Percentiles rank a stretch among this genome's conserved stretches.
Conservation (phyloP, 768 basidiomycete genomes). For the Tulasnella sp. region DNA sequence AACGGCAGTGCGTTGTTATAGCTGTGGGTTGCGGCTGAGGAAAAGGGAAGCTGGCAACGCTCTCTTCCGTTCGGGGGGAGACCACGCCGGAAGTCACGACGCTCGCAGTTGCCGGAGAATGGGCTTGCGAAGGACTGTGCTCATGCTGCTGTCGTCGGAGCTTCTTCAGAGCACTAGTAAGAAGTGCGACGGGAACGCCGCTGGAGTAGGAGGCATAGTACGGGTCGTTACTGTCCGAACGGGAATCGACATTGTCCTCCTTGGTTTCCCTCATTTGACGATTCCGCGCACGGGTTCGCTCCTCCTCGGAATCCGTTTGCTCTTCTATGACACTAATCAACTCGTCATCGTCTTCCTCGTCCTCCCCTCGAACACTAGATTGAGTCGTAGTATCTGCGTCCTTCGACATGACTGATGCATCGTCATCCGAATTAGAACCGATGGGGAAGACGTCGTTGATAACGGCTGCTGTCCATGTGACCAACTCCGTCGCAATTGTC, state of each 20-base stretch:
- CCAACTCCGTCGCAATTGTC: slow-evolving; percentile 3
- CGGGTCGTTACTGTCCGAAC: slow-evolving; percentile 2
- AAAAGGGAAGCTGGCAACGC: neutral
- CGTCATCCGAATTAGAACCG: slow-evolving; percentile 16
- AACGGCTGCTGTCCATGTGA: slow-evolving; percentile 17
- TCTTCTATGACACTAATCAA: slow-evolving; percentile 21
- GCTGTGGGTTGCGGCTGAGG: neutral
- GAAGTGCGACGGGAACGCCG: slow-evolving; percentile 8
- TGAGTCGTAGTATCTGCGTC: neutral
- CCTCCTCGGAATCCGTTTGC: slow-evolving; percentile 18
- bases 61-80: neutral
- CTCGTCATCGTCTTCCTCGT: slow-evolving; percentile 22
- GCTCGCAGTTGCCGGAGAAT: slow-evolving; percentile 1
- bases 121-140: neutral
- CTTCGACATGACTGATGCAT: neutral
- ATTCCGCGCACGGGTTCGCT: neutral
- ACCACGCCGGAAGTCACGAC: slow-evolving; percentile 1
- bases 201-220: slow-evolving; percentile 11
- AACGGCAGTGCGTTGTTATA: slow-evolving; percentile 17
- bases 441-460: slow-evolving; percentile 18
- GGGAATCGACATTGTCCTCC: slow-evolving; percentile 10
- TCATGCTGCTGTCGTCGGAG: slow-evolving; percentile 8
- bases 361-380: neutral
- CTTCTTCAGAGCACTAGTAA: slow-evolving; percentile 11
- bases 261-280: neutral